Base-by-base conservation (phyloP, 2,329 filamentous ascomycete species). In the Pseudogymnoascus sp. region DNA sequence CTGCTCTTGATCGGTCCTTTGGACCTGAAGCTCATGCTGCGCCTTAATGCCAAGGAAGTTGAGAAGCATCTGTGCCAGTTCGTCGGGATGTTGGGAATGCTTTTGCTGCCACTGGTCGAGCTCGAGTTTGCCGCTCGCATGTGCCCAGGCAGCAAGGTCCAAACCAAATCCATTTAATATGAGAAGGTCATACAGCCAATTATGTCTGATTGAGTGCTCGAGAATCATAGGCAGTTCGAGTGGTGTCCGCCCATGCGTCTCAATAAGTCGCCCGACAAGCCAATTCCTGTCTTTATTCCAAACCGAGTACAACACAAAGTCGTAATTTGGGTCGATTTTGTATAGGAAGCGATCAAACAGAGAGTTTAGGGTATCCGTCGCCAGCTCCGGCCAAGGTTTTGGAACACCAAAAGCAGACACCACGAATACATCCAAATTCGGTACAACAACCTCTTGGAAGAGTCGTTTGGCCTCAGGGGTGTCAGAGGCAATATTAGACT, bases 251-350 rank as follows among this genome's bases (percentile, higher is more conserved):
- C 87, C 88, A 73, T 94, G 91, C 7, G 84, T 83, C 64, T 92
- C 87, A 44, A 93, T 85, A 35, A 99, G 84, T 64, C 90, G 86
- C 67, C 87, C 84, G 8, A 88, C 87, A 14, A 97, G 89, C 89
- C 92, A 97, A 18, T 88, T 83, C 68, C 87, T 90, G 72, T 97
- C 91, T 72, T 94, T 92, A 68, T 89, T 87, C 92, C 93, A 97
- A 5, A 96, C 78, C 64, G 91, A 92, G 72, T 96, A 88, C 63
- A 99, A 83, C 12, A 96, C 93, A 66, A 97, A 95, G 67, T 92
- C 87, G 73, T 91, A 89, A 63, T 92, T 85, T 4, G 87, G 82
- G 10, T 91, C 86, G 63, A 86, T 84, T 74, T 92, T 92, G 70
- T 87, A 83, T 28, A 97, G 80, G 72, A 96, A 97, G 10, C 89